Percentiles rank a stretch among this genome's conserved stretches.
Evolutionary conservation across 1,284 basidiomycete genomes (phyloP).

Genomic region (Trichosporon sp.): DNA sequence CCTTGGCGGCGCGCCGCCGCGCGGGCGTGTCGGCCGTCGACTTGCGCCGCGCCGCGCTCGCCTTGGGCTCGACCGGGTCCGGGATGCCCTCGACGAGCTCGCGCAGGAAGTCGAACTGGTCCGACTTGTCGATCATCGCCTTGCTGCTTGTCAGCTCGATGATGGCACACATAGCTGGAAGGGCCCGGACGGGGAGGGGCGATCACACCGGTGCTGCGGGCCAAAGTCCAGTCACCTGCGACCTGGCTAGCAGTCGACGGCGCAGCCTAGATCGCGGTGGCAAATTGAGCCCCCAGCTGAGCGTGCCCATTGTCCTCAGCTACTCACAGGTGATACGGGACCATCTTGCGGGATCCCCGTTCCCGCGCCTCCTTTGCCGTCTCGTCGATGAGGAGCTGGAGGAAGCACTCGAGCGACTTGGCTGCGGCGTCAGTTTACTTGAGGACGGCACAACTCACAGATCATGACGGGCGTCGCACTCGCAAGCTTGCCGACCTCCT

Average conservation of each 20-base stretch:
- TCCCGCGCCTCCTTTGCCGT: constrained; percentile 74
- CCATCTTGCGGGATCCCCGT: constrained; percentile 82
- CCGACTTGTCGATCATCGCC: constrained; percentile 81
- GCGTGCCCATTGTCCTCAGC: too few relatives aligned
- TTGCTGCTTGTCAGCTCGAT: constrained; percentile 59
- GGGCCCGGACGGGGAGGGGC: not conserved
- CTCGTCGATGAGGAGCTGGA: constrained; percentile 79
- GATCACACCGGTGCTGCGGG: not conserved
- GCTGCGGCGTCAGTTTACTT: constrained; percentile 56
- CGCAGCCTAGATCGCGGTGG: too few relatives aligned
- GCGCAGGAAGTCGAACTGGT: constrained; percentile 91
- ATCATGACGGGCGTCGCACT: constrained; percentile 96
- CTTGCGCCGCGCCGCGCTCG: constrained; percentile 14
- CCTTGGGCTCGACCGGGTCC: constrained; percentile 62
- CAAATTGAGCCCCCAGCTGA: too few relatives aligned
- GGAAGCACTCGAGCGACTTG: constrained; percentile 92
- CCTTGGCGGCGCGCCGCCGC: constrained; percentile 6
- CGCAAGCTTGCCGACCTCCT: constrained; percentile 98
- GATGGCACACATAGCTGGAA: not conserved
- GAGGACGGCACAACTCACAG: constrained; percentile 60
- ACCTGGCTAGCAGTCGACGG: too few relatives aligned
- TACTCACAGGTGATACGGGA: constrained; percentile 86
- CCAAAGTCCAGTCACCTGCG: not conserved
- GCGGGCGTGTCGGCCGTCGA: not conserved
- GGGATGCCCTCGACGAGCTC: constrained; percentile 87